Conservation (phyloP, 2,329 filamentous ascomycete genomes). For the Coniochaeta prunicola region DNA sequence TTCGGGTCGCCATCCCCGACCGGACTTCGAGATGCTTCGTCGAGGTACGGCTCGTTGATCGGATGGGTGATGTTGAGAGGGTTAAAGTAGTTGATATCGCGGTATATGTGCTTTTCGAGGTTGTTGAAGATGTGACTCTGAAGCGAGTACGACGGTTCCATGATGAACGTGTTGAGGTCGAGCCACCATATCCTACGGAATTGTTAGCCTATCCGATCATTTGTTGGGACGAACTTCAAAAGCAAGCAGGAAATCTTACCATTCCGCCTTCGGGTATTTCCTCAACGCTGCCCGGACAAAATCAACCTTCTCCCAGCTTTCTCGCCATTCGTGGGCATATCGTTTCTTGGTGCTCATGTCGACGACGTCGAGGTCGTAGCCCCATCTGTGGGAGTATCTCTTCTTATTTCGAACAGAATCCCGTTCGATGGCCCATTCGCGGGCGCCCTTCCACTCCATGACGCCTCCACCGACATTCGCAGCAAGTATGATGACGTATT, state of each 20-base stretch:
- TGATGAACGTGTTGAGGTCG: conserved; percentile 94
- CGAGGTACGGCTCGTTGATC: conserved; percentile 65
- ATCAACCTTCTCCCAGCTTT: conserved; percentile 99
- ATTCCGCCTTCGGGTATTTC: conserved; percentile 94
- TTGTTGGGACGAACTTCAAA: not conserved
- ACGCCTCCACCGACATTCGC: conserved; percentile 94
- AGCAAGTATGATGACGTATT: conserved; percentile 87
- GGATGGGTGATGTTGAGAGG: conserved; percentile 91
- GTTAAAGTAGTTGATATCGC: conserved; percentile 95
- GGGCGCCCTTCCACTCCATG: conserved; percentile 97
- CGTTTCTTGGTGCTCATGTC: conserved; percentile 99
- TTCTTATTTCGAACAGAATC: conserved; percentile 95
- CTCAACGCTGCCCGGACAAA: conserved; percentile 80
- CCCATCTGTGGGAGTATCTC: conserved; percentile 80
- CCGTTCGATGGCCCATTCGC: conserved; percentile 96
- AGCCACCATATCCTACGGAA: conserved; percentile 94
- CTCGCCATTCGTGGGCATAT: conserved; percentile 97
- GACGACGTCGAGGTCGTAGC: conserved; percentile 91
- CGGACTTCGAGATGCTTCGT: conserved; percentile 62
- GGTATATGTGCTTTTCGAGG: conserved; percentile 68
- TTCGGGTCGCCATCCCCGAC: conserved; percentile 69
- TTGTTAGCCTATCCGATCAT: conserved; percentile 11
- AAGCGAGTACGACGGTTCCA: conserved; percentile 88
- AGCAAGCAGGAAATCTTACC: conserved; percentile 51
- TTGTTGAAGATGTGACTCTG: conserved; percentile 86